Percentiles rank a stretch among this genome's conserved stretches.
Conservation (phyloP, 306 rosid genomes). For the Prinsepia uniflora region DNA sequence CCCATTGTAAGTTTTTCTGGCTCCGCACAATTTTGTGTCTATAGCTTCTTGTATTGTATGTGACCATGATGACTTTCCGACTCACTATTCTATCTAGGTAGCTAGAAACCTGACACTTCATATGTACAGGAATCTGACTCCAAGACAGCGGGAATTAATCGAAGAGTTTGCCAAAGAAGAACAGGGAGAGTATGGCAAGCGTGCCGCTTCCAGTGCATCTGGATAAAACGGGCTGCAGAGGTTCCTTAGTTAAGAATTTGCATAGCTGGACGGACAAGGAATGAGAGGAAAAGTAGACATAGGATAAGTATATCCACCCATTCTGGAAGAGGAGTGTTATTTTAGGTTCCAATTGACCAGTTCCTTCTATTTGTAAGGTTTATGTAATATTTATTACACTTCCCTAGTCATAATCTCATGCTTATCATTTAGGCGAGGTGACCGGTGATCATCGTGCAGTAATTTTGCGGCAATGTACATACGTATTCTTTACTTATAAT, state of each 20-base stretch:
- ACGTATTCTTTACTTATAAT: neutral
- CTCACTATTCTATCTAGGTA: neutral
- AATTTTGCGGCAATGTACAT: constrained; percentile 15
- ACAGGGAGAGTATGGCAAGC: constrained; percentile 27
- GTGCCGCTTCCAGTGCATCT: constrained; percentile 37
- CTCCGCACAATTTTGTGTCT: neutral
- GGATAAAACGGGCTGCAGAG: constrained; percentile 26
- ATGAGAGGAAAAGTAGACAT: neutral
- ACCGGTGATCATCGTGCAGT: constrained; percentile 3
- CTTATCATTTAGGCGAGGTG: constrained; percentile 11
- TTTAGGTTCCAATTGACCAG: constrained; percentile 20
- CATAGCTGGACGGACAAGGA: constrained; percentile 12
- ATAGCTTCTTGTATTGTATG: neutral
- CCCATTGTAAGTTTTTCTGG: constrained; percentile 46
- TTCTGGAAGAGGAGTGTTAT: constrained; percentile 33
- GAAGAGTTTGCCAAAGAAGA: constrained; percentile 76
- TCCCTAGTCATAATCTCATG: constrained; percentile 5
- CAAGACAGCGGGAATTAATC: constrained; percentile 68
- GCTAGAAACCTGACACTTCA: neutral
- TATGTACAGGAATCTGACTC: constrained; percentile 58
- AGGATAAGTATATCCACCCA: constrained; percentile 1
- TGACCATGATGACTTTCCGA: neutral
- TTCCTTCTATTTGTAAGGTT: constrained; percentile 8
- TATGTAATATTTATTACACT: constrained; percentile 29
- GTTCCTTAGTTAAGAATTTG: neutral